A percentile compares a stretch with the other conserved stretches of the same genome.
Evolutionary conservation across 129 eudicot genomes (phyloP).

Genomic region (Centrapalus pauciflorus): DNA sequence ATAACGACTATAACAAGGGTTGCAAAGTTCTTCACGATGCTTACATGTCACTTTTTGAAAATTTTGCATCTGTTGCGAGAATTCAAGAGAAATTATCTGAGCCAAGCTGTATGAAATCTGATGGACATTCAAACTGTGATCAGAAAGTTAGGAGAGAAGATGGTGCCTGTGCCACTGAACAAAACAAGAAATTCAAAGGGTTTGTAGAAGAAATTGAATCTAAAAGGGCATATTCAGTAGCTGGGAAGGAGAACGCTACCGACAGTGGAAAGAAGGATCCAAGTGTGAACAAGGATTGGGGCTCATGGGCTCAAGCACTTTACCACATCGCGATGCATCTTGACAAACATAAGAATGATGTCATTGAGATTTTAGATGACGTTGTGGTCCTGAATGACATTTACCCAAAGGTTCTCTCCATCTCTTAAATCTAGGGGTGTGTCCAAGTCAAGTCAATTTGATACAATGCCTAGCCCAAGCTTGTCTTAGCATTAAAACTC

Average conservation of each 20-base stretch:
- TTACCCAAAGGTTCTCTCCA: slow-evolving; percentile 70
- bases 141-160: slow-evolving; percentile 58
- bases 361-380: slow-evolving; percentile 52
- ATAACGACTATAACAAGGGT: slow-evolving; percentile 67
- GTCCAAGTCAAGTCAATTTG: too few relatives aligned
- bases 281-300: slow-evolving; percentile 52
- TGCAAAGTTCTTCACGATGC: slow-evolving; percentile 75
- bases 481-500: too few relatives aligned
- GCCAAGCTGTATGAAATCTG: neutral
- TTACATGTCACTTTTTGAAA: slow-evolving; percentile 82
- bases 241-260: slow-evolving; percentile 20
- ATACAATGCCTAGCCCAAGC: too few relatives aligned
- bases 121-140: slow-evolving; percentile 26
- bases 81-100: slow-evolving; percentile 19
- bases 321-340: slow-evolving; percentile 71
- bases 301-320: slow-evolving; percentile 86
- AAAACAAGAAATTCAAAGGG: slow-evolving; percentile 53
- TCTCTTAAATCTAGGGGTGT: slow-evolving; percentile 1
- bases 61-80: slow-evolving; percentile 54
- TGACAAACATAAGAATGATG: slow-evolving; percentile 49
- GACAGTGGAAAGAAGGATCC: slow-evolving; percentile 7
- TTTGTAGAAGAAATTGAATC: slow-evolving; percentile 25
- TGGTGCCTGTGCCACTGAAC: slow-evolving; percentile 30
- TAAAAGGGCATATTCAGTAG: slow-evolving; percentile 3
- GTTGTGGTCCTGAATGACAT: slow-evolving; percentile 73